A percentile compares a stretch with the other conserved stretches of the same genome.
Conservation (phyloP, 306 rosid genomes). For the Vigna reflexopilosa region DNA sequence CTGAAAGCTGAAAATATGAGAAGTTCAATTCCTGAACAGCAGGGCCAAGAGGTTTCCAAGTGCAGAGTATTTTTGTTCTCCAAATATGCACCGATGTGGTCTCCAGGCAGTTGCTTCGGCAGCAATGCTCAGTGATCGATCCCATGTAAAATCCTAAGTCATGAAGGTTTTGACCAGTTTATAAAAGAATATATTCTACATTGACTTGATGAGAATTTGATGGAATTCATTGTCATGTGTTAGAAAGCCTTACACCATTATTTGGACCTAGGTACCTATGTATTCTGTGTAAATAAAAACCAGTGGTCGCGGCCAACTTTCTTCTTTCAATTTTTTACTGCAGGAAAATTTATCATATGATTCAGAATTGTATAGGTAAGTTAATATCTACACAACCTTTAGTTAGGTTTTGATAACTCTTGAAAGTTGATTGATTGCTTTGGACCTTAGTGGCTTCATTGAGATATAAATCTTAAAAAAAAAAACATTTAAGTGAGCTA, state of each 20-base stretch:
- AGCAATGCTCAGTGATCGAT: constrained; percentile 33
- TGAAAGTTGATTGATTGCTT: too few species aligned
- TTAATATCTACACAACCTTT: too few species aligned
- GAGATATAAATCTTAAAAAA: too few species aligned
- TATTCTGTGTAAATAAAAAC: constrained; percentile 35
- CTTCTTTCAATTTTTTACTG: not conserved
- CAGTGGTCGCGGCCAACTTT: not conserved
- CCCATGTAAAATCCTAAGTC: not conserved
- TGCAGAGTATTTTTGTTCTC: constrained; percentile 25
- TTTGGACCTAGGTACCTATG: constrained; percentile 13
- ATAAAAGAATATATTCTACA: not conserved
- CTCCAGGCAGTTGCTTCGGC: constrained; percentile 43
- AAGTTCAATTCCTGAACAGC: constrained; percentile 43
- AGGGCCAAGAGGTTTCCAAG: constrained; percentile 39
- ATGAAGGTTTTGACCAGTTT: constrained; percentile 28
- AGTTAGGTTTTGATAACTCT: too few species aligned
- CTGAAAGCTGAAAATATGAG: constrained; percentile 74
- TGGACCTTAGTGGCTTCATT: too few species aligned
- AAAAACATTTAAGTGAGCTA: too few species aligned
- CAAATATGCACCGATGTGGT: constrained; percentile 40
- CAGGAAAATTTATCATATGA: not conserved
- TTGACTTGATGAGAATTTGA: constrained; percentile 22
- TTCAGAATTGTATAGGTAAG: too few species aligned
- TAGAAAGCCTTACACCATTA: constrained; percentile 27
- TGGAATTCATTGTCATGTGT: constrained; percentile 1